These are phyloP conservation scores for Cymbidium sinense DNA, from an alignment of 106 monocot genomes.

Conservation along the genomic window DNA sequence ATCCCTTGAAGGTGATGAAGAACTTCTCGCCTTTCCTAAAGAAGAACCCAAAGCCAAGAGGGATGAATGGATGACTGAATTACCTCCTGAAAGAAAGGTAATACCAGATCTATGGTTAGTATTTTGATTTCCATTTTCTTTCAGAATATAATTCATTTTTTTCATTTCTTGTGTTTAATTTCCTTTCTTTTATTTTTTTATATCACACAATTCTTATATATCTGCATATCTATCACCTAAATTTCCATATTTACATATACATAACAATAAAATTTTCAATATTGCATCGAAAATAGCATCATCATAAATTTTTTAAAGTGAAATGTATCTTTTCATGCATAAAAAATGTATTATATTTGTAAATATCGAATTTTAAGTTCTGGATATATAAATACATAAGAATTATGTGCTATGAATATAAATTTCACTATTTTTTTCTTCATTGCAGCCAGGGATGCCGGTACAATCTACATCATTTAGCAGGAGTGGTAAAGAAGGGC, in stretches of 20 bases:
- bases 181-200: not conserved
- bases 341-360: no score
- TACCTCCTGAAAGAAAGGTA: slow-evolving; percentile 98
- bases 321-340: no score
- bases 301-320: no score
- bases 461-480: slow-evolving; percentile 87
- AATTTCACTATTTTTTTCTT: not conserved
- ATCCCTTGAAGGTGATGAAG: slow-evolving; percentile 91
- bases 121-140: not conserved
- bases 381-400: no score
- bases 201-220: no score
- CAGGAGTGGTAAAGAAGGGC: slow-evolving; percentile 62
- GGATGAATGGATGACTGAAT: slow-evolving; percentile 97
- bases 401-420: not conserved
- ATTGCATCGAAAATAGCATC: no score
- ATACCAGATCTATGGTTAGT: not conserved
- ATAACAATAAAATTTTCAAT: no score
- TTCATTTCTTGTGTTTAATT: not conserved
- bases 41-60: slow-evolving; percentile 45
- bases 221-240: no score
- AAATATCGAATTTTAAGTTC: no score
- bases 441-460: slow-evolving; percentile 67
- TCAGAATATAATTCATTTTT: no score
- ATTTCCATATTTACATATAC: no score
- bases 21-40: slow-evolving; percentile 59